Evolutionary conservation across 2,329 filamentous ascomycete genomes (phyloP), one percentile per base, ranked within the genome.

Genomic region (Biscogniauxia mediterranea): DNA sequence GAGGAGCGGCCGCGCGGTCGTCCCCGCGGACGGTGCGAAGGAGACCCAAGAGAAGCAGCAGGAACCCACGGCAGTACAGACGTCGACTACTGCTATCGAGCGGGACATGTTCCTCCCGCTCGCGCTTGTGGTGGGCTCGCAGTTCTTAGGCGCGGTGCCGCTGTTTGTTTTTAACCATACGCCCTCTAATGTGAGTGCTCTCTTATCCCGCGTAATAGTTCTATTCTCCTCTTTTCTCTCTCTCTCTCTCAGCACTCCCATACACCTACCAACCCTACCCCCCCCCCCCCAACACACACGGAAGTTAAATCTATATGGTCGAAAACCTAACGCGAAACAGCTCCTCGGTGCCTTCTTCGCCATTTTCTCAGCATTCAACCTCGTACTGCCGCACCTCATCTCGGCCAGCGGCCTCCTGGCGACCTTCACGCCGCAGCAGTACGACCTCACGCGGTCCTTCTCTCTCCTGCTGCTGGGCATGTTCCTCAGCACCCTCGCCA

Each of bases 391-490:
- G 4, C 73, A 78, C 61, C 61, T 87, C 26, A 77, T 92, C 21
- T 80, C 80, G 25, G 73, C 75, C 23, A 76, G 78, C 63, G 83
- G 75, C 32, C 52, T 77, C 70, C 76, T 60, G 25, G 15, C 55
- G 13, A 46, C 75, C 23, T 85, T 87, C 1, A 88, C 86, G 0
- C 67, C 75, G 3, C 91, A 93, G 71, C 89, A 94, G 71, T 88
- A 89, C 70, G 85, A 88, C 54, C 85, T 97, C 56, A 87, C 93
- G 66, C 93, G 96, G 74, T 95, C 90, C 61, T 93, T 98, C 79
- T 96, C 93, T 5, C 85, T 98, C n/a, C 86, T 99, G 13, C 82
- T 96, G 9, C 85, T 98, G 0, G 95, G 95, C 69, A 91, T 97
- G 80, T 93, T 92, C 70, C 87, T 99, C 66, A 93, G 93, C 13